Conservation (phyloP, 164 flowering plant genomes). For the Nelumbo lutea region DNA sequence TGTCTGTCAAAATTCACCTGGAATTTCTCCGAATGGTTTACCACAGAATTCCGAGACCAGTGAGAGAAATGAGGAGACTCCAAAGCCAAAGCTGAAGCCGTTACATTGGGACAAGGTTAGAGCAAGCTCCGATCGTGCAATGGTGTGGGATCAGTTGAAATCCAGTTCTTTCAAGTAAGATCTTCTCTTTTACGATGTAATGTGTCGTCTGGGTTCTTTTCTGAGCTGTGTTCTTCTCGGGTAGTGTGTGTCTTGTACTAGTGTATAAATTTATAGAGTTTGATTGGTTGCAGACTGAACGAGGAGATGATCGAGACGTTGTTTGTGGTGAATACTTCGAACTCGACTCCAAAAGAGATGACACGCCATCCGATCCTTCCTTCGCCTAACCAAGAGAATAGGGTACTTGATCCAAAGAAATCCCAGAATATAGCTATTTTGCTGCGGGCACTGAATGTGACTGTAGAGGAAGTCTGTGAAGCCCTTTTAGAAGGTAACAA, state of each 20-base stretch:
- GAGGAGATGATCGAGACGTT: constrained; percentile 92
- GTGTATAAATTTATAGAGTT: background rate
- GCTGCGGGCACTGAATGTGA: constrained; percentile 83
- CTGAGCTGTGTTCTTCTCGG: background rate
- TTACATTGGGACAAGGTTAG: constrained; percentile 98
- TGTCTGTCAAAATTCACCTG: constrained; percentile 27
- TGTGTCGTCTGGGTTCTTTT: background rate
- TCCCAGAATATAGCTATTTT: constrained; percentile 84
- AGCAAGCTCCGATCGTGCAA: constrained; percentile 89
- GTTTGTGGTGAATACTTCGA: constrained; percentile 34
- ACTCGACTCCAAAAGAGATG: constrained; percentile 37
- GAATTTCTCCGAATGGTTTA: constrained; percentile 36
- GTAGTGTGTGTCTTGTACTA: background rate
- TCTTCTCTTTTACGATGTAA: background rate
- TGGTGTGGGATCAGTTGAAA: constrained; percentile 98
- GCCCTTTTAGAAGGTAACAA: constrained; percentile 75
- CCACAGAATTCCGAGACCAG: constrained; percentile 20
- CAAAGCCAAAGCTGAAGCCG: constrained; percentile 80
- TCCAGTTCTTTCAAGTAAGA: constrained; percentile 94
- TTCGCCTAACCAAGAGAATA: constrained; percentile 54
- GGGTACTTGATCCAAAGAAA: constrained; percentile 86
- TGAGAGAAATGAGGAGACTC: constrained; percentile 43
- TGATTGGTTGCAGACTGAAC: constrained; percentile 59
- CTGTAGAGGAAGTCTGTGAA: constrained; percentile 87
- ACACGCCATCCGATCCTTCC: constrained; percentile 35